Evolutionary conservation across 2,329 filamentous ascomycete species (phyloP), one percentile per base, ranked within the genome.

Genomic region (Cyphellophora attinorum): DNA sequence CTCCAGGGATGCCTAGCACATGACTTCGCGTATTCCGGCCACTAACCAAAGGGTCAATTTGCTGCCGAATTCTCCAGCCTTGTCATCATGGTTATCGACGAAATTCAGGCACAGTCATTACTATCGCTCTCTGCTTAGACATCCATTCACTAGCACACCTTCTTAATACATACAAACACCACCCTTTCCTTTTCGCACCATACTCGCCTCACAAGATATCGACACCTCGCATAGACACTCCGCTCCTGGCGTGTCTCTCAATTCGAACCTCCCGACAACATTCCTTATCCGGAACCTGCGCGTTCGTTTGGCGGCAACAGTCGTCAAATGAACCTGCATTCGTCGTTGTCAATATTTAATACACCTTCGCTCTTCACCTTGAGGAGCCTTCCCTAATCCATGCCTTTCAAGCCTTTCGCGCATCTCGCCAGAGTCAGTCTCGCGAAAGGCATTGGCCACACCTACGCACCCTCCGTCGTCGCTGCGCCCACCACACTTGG

Each of bases 301-400:
- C 85, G 85, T 93, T 85, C 70, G 19, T 81, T 93, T 91, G 85
- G 72, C 84, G 83, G 79, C 79, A 35, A 65, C 48, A 59, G 81
- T 85, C 88, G 85, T 93, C 85, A 89, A 85, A 94, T 94, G 88
- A 94, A 91, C 85, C 85, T 95, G 88, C 85, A 88, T 68, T 67
- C 64, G 65, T 65, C 64, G 58, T 65, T 68, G 59, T 57, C 66
- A 60, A 63, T 67, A 25, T 30, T 33, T 28, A 44, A 35, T 34
- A 29, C 58, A 57, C 69, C 67, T 63, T 60, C 64, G 65, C 62
- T 68, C 67, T 69, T 70, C 68, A 53, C 64, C 61, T 60, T 76
- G 79, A 78, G 77, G 74, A 74, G 72, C 46, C 64, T 64, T 59
- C 67, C 74, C 61, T 76, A 73, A 84, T 94, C 93, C 93, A 96